phyloP scores from a whole-genome alignment of 306 rosid genomes.

The Acacia confusa region DNA sequence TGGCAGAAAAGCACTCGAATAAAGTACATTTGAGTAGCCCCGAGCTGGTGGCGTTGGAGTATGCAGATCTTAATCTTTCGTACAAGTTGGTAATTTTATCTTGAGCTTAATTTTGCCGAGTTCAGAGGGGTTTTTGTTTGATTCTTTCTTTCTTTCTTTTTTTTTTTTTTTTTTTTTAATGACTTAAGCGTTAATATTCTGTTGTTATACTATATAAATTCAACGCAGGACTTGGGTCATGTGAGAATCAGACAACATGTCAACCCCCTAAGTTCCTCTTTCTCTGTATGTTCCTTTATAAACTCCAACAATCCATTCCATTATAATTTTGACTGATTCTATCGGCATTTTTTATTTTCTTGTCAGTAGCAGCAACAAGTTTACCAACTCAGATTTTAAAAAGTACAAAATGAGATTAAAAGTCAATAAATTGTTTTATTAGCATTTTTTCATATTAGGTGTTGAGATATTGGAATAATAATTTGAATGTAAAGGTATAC shows the following conservation, averaged over 20 bases:
- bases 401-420: neutral
- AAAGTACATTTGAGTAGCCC: conserved; percentile 50
- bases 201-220: neutral
- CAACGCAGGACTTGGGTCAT: conserved; percentile 75
- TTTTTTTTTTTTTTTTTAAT: neutral
- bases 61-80: conserved; percentile 82
- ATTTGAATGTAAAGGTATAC: neutral
- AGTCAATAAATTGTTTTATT: neutral
- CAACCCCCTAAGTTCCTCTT: conserved; percentile 77
- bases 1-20: neutral
- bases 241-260: conserved; percentile 94
- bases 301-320: conserved; percentile 14
- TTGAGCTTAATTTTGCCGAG: neutral
- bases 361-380: neutral
- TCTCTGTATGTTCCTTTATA: conserved; percentile 58
- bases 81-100: conserved; percentile 35
- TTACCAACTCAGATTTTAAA: neutral
- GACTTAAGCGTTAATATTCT: neutral
- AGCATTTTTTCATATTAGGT: neutral
- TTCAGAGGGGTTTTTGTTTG: neutral
- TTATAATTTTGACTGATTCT: neutral
- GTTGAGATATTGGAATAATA: neutral
- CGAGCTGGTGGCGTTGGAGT: conserved; percentile 72
- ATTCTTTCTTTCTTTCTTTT: neutral
- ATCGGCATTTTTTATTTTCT: neutral